Evolutionary conservation across 345 rosid genomes (phyloP).

Genomic region (Durio zibethinus): DNA sequence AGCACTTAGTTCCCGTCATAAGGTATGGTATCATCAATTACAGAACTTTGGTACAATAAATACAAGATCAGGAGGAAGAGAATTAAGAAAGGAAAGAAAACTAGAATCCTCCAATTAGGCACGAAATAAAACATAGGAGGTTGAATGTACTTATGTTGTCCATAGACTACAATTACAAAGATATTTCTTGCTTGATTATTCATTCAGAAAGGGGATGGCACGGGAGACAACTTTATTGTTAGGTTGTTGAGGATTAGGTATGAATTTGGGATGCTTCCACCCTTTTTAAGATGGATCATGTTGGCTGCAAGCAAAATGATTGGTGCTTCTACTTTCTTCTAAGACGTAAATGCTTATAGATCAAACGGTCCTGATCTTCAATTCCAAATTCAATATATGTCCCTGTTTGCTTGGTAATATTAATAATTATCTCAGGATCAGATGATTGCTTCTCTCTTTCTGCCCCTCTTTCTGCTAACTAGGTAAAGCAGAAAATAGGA

Average conservation of each 20-base stretch:
- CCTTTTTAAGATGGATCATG: not conserved
- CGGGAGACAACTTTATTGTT: not conserved
- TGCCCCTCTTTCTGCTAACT: no score
- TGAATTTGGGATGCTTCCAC: not conserved
- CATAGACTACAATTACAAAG: not conserved
- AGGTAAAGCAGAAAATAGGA: not conserved
- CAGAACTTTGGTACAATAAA: not conserved
- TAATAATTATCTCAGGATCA: not conserved
- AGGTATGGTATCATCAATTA: not conserved
- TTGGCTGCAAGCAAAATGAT: not conserved
- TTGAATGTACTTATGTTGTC: not conserved
- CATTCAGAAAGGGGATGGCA: not conserved
- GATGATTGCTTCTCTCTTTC: not conserved
- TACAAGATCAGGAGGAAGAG: conserved; percentile 2
- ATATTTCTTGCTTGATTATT: not conserved
- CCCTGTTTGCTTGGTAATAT: not conserved
- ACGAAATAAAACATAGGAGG: not conserved
- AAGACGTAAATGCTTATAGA: not conserved
- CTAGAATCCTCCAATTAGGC: not conserved
- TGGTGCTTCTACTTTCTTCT: not conserved
- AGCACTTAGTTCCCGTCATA: not conserved
- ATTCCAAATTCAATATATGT: not conserved
- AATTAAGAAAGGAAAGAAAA: not conserved
- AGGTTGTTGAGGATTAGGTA: not conserved
- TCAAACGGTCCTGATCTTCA: not conserved